These are phyloP conservation scores for Diatrype stigma DNA, from an alignment of 2,329 filamentous ascomycete genomes.

Conservation along the genomic window DNA sequence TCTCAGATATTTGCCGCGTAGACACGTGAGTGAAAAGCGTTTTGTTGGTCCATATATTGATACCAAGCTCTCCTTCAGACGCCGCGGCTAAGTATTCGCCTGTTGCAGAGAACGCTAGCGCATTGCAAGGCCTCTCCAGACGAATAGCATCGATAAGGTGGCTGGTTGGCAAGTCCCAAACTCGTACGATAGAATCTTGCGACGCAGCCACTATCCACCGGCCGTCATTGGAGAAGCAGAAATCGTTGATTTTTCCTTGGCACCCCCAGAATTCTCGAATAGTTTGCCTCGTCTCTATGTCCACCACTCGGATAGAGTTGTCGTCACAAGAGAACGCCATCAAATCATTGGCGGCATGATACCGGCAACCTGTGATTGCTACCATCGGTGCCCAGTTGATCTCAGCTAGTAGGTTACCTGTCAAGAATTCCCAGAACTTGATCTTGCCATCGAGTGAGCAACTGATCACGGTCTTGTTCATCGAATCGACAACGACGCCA, in stretches of 20 bases:
- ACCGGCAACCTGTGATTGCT: conserved; percentile 70
- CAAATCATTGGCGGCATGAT: conserved; percentile 79
- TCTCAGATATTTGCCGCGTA: conserved; percentile 77
- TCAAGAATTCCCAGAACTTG: conserved; percentile 97
- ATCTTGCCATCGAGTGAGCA: conserved; percentile 87
- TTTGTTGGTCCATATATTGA: conserved; percentile 96
- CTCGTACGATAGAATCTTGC: conserved; percentile 71
- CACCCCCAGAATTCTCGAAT: conserved; percentile 92
- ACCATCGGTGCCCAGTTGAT: conserved; percentile 80
- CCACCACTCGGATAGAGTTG: conserved; percentile 79
- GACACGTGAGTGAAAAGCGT: conserved; percentile 85
- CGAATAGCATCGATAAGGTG: conserved; percentile 92
- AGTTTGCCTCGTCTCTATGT: conserved; percentile 83
- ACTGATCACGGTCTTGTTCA: conserved; percentile 82
- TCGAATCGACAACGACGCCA: conserved; percentile 80
- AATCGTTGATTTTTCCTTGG: conserved; percentile 68
- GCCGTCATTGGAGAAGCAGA: conserved; percentile 87
- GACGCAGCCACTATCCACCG: conserved; percentile 90
- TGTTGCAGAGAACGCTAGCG: conserved; percentile 81
- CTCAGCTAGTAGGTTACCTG: conserved; percentile 72
- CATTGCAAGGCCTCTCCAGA: conserved; percentile 72
- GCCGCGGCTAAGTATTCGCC: conserved; percentile 94
- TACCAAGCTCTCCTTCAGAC: conserved; percentile 74
- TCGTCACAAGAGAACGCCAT: conserved; percentile 89
- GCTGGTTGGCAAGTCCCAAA: conserved; percentile 95